Evolutionary conservation across 805 yeast species (phyloP).

Genomic region (Metschnikowia orientalis): DNA sequence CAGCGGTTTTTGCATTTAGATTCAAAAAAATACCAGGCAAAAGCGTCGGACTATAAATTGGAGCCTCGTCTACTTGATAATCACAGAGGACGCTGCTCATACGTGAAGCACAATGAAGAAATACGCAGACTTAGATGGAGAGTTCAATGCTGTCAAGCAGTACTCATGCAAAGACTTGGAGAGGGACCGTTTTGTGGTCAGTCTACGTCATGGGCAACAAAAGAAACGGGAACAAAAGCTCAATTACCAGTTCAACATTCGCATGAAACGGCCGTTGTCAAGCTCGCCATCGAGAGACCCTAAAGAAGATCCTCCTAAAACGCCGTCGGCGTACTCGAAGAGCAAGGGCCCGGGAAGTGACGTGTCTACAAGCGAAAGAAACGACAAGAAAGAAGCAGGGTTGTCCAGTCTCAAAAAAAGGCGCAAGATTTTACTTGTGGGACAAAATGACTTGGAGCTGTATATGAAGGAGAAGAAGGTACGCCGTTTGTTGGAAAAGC

Average conservation of each 20-base stretch:
- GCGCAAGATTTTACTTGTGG: constrained; percentile 2
- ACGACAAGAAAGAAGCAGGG: no score
- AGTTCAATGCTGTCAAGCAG: constrained; percentile 27
- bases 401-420: not conserved
- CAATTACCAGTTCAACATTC: constrained; percentile 7
- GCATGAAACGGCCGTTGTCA: constrained; percentile 1
- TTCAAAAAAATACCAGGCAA: no score
- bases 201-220: constrained; percentile 10
- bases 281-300: not conserved
- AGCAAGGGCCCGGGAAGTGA: no score
- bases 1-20: no score
- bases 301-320: no score
- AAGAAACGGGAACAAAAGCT: constrained; percentile 8
- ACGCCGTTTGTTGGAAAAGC: constrained; percentile 2
- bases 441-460: constrained; percentile 1
- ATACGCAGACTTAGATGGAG: constrained; percentile 21
- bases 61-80: no score
- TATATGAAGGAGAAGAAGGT: constrained; percentile 1
- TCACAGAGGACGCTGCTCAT: no score
- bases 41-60: no score
- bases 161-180: constrained; percentile 19
- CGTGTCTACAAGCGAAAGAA: no score
- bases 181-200: constrained; percentile 17
- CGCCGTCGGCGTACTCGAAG: no score
- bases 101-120: no score